Evolutionary conservation across 2,329 filamentous ascomycete genomes (phyloP).

Genomic region (Aureobasidium sp.): DNA sequence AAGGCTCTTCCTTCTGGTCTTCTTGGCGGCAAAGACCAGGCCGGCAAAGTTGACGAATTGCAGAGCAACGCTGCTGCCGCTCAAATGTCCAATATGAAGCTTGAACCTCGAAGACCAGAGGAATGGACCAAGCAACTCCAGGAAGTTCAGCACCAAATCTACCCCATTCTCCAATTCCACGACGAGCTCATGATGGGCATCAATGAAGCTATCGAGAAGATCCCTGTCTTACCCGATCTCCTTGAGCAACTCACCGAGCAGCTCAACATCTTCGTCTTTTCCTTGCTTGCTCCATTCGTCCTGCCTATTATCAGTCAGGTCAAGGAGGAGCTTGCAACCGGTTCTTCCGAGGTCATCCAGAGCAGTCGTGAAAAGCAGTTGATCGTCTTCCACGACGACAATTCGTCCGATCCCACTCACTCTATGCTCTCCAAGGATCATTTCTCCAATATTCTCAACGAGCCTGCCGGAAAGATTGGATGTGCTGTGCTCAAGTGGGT

Average conservation of each 20-base stretch:
- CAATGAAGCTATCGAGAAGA: constrained; percentile 69
- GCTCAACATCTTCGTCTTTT: constrained; percentile 83
- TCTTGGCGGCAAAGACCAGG: constrained; percentile 68
- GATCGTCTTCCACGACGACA: constrained; percentile 76
- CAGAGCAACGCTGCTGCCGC: constrained; percentile 67
- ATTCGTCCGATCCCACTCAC: constrained; percentile 76
- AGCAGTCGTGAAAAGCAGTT: constrained; percentile 78
- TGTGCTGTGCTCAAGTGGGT: constrained; percentile 75
- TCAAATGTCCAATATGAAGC: constrained; percentile 48
- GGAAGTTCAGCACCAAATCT: constrained; percentile 69
- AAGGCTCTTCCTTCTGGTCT: constrained; percentile 75
- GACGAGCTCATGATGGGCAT: constrained; percentile 80
- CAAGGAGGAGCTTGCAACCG: constrained; percentile 77
- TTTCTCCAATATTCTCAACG: constrained; percentile 84
- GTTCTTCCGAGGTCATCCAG: constrained; percentile 79
- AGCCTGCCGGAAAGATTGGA: constrained; percentile 76
- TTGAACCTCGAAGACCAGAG: constrained; percentile 75
- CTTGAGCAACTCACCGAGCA: constrained; percentile 83
- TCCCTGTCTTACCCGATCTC: constrained; percentile 76
- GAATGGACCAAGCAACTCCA: constrained; percentile 73
- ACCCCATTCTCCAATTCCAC: constrained; percentile 85
- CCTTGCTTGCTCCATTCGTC: constrained; percentile 81
- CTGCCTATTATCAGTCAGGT: constrained; percentile 80
- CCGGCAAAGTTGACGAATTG: constrained; percentile 69
- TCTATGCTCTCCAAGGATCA: constrained; percentile 96